Evolutionary conservation across 371 early-diverging fungal genomes (phyloP).

Genomic region (Synchytrium microbalum): DNA sequence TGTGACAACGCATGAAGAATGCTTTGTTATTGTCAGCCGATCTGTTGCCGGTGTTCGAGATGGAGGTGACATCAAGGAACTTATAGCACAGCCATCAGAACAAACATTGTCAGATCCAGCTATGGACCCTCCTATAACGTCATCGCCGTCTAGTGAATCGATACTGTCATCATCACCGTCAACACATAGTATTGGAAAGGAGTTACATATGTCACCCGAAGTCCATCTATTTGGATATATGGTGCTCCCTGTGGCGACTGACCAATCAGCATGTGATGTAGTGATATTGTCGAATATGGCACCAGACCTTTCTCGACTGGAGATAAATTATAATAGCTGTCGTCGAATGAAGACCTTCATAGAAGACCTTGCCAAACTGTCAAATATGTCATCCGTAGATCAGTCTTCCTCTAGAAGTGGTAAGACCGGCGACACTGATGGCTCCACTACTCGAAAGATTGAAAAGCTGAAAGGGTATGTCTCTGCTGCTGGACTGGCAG

Average conservation of each 20-base stretch:
- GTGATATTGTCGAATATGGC: constrained; percentile 32
- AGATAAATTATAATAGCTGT: constrained; percentile 23
- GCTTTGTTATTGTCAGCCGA: constrained; percentile 13
- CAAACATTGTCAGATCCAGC: background rate
- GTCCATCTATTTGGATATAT: constrained; percentile 36
- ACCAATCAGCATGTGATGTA: constrained; percentile 23
- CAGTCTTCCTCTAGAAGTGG: background rate
- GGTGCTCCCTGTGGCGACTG: constrained; percentile 19
- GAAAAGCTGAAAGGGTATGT: background rate
- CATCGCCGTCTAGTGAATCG: background rate
- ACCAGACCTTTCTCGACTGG: constrained; percentile 28
- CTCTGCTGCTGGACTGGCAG: no score
- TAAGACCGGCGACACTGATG: background rate
- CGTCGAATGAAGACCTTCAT: constrained; percentile 38
- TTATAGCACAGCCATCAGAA: constrained; percentile 4
- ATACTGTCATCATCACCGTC: background rate
- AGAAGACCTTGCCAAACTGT: constrained; percentile 29
- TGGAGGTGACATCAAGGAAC: constrained; percentile 4
- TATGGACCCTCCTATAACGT: background rate
- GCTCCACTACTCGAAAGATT: background rate
- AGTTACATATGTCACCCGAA: background rate
- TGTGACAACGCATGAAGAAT: background rate
- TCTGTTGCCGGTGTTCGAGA: constrained; percentile 10
- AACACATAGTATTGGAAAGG: background rate
- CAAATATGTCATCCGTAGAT: constrained; percentile 1